Conservation (phyloP, 2,329 filamentous ascomycete species). For the Purpureocillium lavendulum region DNA sequence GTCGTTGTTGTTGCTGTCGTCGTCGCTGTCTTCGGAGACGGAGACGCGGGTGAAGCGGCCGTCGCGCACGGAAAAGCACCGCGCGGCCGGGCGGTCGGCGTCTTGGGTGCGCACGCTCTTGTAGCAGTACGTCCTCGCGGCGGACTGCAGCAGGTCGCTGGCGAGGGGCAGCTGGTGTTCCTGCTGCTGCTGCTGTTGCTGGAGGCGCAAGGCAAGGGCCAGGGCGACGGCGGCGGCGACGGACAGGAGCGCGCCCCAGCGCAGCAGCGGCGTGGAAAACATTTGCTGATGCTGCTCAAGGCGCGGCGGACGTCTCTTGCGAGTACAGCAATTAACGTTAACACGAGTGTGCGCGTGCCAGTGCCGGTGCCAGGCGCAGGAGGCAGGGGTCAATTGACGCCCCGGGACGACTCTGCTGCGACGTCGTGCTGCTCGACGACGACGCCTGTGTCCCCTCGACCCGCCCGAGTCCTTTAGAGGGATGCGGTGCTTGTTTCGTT, state of each 20-base stretch:
- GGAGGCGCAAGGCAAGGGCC: constrained; percentile 18
- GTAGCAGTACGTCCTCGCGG: constrained; percentile 28
- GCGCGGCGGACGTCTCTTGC: too few relatives aligned
- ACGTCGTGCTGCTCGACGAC: too few relatives aligned
- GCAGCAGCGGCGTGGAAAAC: constrained; percentile 9
- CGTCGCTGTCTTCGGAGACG: too few relatives aligned
- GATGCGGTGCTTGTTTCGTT: too few relatives aligned
- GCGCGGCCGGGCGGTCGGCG: constrained; percentile 24
- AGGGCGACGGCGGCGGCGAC: constrained; percentile 18
- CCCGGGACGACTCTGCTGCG: background rate
- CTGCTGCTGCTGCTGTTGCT: background rate
- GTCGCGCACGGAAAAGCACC: constrained; percentile 47
- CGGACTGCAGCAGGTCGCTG: constrained; percentile 1
- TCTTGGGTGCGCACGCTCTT: constrained; percentile 27
- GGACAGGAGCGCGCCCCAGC: constrained; percentile 22
- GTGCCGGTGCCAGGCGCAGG: too few relatives aligned
- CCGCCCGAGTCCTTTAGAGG: too few relatives aligned
- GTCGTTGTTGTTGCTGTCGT: too few relatives aligned
- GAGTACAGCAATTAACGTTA: background rate
- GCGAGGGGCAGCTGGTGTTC: too few relatives aligned
- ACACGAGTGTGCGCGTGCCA: too few relatives aligned
- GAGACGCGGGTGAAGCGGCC: constrained; percentile 44
- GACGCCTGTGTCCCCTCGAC: too few relatives aligned
- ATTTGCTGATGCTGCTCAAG: too few relatives aligned
- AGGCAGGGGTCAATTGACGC: background rate